Conservation (phyloP, 2,329 filamentous ascomycete genomes). For the Colletotrichum eleusines region DNA sequence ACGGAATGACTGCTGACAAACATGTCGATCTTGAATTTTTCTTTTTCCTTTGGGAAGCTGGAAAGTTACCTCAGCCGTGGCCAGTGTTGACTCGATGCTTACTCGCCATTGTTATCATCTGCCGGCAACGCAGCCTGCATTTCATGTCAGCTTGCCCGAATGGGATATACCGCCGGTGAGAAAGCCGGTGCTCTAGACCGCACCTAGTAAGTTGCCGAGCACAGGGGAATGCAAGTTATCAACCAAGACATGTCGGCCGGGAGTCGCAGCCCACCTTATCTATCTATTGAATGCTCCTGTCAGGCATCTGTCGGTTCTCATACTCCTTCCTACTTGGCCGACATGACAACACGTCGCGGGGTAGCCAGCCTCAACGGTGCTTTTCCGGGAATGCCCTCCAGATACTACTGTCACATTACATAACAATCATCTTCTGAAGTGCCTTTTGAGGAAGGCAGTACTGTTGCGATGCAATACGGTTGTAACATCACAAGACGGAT, state of each 20-base stretch:
- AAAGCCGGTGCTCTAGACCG: constrained; percentile 12
- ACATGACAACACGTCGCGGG: background rate
- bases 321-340: constrained; percentile 38
- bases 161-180: constrained; percentile 25
- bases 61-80: background rate
- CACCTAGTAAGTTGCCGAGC: constrained; percentile 14
- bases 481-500: constrained; percentile 25
- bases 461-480: constrained; percentile 1
- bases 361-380: background rate
- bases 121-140: background rate
- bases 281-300: constrained; percentile 3
- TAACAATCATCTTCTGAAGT: constrained; percentile 9
- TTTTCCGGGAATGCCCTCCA: constrained; percentile 1
- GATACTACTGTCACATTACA: constrained; percentile 18
- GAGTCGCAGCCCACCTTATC: constrained; percentile 5
- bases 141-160: constrained; percentile 23
- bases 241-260: constrained; percentile 1
- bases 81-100: background rate
- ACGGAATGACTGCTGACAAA: background rate
- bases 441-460: constrained; percentile 31
- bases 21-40: background rate
- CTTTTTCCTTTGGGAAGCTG: background rate
- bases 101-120: background rate
- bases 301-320: background rate
- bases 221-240: background rate